phyloP scores from a whole-genome alignment of 2,329 filamentous ascomycete genomes.

The Ceratocystiopsis sp. region DNA sequence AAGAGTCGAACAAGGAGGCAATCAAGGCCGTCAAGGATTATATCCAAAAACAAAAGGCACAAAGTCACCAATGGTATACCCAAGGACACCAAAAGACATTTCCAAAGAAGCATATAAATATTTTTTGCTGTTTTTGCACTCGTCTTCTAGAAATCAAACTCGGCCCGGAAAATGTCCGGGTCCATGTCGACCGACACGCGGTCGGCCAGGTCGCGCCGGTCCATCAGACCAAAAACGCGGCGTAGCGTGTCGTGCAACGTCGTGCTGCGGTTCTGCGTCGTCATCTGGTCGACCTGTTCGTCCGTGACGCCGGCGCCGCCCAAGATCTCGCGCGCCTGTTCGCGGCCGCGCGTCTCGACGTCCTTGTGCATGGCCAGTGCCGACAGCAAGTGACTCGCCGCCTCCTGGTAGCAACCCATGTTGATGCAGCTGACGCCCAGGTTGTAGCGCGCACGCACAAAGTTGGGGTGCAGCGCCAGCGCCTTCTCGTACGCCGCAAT shows the following conservation, averaged over 20 bases:
- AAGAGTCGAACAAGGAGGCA: background rate
- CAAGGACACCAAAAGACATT: background rate
- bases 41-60: too few species aligned
- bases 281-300: slow-evolving; percentile 67
- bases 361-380: slow-evolving; percentile 92
- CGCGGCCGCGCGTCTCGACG: slow-evolving; percentile 69
- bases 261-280: slow-evolving; percentile 88
- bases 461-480: slow-evolving; percentile 79
- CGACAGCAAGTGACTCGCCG: slow-evolving; percentile 79
- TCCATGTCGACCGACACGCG: slow-evolving; percentile 81
- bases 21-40: background rate
- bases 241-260: slow-evolving; percentile 91
- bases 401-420: slow-evolving; percentile 86
- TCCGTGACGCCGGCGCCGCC: slow-evolving; percentile 42
- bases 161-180: slow-evolving; percentile 69
- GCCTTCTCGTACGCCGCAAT: slow-evolving; percentile 94
- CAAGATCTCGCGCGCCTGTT: slow-evolving; percentile 69
- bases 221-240: slow-evolving; percentile 95
- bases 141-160: slow-evolving; percentile 58
- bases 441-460: slow-evolving; percentile 93
- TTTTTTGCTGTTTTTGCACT: background rate
- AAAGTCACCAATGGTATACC: background rate
- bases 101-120: background rate
- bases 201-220: slow-evolving; percentile 70
- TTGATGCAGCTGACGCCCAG: slow-evolving; percentile 94